Base-by-base conservation (phyloP, 164 flowering plant genomes). In the Nymphaea colorata region DNA sequence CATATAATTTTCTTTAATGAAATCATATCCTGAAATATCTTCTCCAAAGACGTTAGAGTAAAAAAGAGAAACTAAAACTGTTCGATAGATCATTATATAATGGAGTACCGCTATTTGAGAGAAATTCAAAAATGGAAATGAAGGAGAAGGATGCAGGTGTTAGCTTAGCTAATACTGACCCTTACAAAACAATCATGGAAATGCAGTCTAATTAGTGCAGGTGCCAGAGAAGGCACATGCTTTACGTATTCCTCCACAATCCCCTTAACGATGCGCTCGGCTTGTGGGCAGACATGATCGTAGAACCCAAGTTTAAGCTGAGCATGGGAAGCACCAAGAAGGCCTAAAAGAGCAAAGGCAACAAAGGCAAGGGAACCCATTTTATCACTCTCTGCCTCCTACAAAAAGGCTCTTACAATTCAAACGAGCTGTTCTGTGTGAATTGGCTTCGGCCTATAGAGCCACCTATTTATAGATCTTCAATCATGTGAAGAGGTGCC, bases 161-260 rank as follows among this genome's bases (percentile, higher is more conserved):
- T 25, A 25, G 36, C 36, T 25, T 25, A 18, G 4, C 59, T 44
- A 5, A 25, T 25, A 72, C 82, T 43, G 3, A 90, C 93, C 85
- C 92, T 79, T 17, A 90, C 96, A 70, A 90, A 90, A 71, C 96
- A 90, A 70, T 90, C 96, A 79, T 90, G 96, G 66, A 88, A 90
- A 63, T 85, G 85, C 90, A 88, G 84, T 77, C 96, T 75, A 2
- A 90, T 67, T 0, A 90, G 57, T 2, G 86, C 41, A 0, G 92
- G 89, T 0, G 92, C 90, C 69, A 88, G 55, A 4, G 83, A 64
- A 0, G 90, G 96, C 55, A 85, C 93, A 75, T 85, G 76, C 2
- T 74, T 83, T 71, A 91, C 80, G 67, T 82, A 90, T 62, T 81
- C n/a, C 4, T 74, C 61, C 59, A 87, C 89, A 70, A 64, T 84